These are phyloP conservation scores for Periconia digitata DNA, from an alignment of 2,329 filamentous ascomycete genomes.

Conservation along the genomic window DNA sequence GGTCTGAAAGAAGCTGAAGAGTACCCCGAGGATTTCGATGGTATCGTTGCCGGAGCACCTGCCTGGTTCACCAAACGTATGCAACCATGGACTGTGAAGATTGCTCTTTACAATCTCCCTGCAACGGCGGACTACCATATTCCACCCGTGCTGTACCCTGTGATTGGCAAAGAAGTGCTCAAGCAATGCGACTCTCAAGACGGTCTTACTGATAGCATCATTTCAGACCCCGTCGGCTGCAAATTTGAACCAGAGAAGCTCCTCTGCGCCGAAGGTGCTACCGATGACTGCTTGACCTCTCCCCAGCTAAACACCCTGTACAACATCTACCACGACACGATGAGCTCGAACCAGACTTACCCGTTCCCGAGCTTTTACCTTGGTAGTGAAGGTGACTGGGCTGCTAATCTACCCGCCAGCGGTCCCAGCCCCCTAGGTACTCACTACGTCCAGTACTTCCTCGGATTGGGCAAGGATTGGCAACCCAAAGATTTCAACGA, in stretches of 20 bases:
- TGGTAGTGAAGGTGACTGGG: constrained; percentile 43
- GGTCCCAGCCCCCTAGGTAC: constrained; percentile 41
- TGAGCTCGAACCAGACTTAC: constrained; percentile 45
- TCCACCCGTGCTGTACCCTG: constrained; percentile 45
- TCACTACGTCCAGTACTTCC: constrained; percentile 48
- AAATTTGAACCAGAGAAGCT: constrained; percentile 45
- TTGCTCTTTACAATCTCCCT: constrained; percentile 53
- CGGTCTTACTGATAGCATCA: constrained; percentile 51
- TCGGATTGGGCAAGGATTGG: constrained; percentile 43
- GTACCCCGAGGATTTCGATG: constrained; percentile 61
- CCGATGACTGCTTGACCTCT: constrained; percentile 45
- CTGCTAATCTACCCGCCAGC: constrained; percentile 39
- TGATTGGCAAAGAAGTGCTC: constrained; percentile 48
- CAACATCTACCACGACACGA: constrained; percentile 47
- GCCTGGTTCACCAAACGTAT: constrained; percentile 56
- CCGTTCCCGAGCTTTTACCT: constrained; percentile 45
- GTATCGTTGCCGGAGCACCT: constrained; percentile 56
- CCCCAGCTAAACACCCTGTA: constrained; percentile 48
- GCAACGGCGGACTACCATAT: constrained; percentile 50
- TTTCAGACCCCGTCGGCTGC: constrained; percentile 50
- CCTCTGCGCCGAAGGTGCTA: constrained; percentile 37
- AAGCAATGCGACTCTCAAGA: constrained; percentile 56
- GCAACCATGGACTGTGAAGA: constrained; percentile 48
- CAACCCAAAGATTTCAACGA: constrained; percentile 43
- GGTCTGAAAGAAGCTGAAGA: constrained; percentile 57